These are phyloP conservation scores for Fraxinus cuspidata DNA, from an alignment of 257 asterid species.

Conservation along the genomic window DNA sequence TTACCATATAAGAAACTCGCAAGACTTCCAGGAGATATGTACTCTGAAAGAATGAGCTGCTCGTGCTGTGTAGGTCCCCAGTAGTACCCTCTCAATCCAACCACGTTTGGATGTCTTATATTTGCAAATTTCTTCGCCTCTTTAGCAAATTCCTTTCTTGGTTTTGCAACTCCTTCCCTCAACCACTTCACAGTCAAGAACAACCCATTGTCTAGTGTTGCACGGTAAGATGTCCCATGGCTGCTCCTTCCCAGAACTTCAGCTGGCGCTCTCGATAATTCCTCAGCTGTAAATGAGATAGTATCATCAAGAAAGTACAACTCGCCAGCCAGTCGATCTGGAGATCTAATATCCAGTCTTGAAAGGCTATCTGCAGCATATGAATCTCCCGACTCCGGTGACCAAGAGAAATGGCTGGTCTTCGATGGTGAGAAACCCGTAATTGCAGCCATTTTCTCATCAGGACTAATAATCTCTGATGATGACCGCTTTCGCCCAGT, in stretches of 20 bases:
- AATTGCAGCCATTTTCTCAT: constrained; percentile 62
- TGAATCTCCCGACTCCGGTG: constrained; percentile 91
- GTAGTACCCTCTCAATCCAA: constrained; percentile 93
- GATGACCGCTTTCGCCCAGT: constrained; percentile 67
- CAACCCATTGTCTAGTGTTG: constrained; percentile 78
- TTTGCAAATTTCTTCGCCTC: constrained; percentile 96
- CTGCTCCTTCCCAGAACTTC: constrained; percentile 97
- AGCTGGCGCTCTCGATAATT: constrained; percentile 90
- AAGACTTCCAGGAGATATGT: constrained; percentile 91
- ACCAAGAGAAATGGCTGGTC: constrained; percentile 84
- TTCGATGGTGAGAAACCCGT: constrained; percentile 91
- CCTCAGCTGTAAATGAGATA: constrained; percentile 81
- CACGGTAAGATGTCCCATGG: constrained; percentile 91
- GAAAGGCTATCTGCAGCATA: constrained; percentile 66
- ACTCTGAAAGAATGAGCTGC: constrained; percentile 94
- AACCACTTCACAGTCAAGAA: constrained; percentile 95
- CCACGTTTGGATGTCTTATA: constrained; percentile 93
- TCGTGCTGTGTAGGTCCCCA: constrained; percentile 99
- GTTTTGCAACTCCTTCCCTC: constrained; percentile 98
- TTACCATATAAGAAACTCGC: constrained; percentile 91
- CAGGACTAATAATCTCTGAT: constrained; percentile 66
- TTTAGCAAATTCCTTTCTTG: constrained; percentile 91
- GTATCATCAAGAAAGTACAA: constrained; percentile 91
- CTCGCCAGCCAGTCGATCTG: constrained; percentile 87
- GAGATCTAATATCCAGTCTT: constrained; percentile 80